Evolutionary conservation across 805 yeast genomes (phyloP).

Genomic region (Kluyveromyces siamensis): DNA sequence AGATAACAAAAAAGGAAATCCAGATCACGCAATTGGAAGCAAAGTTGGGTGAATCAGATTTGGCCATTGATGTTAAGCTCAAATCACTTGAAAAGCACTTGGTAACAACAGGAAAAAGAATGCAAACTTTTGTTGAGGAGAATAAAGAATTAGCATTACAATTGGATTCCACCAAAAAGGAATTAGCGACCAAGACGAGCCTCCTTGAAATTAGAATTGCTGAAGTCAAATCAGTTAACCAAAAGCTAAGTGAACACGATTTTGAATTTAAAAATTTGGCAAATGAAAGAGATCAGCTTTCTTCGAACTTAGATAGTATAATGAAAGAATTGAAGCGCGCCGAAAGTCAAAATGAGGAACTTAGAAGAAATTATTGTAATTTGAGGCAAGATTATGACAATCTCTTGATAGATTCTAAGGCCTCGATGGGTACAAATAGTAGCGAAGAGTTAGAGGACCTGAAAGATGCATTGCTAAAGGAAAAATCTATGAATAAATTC

Average conservation of each 20-base stretch:
- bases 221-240: constrained; percentile 26
- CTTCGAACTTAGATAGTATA: constrained; percentile 21
- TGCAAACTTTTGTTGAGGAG: constrained; percentile 34
- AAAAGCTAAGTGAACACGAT: constrained; percentile 19
- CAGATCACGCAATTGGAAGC: constrained; percentile 26
- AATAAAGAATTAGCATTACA: constrained; percentile 35
- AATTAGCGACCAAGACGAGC: constrained; percentile 29
- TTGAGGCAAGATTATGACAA: constrained; percentile 34
- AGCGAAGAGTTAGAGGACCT: constrained; percentile 31
- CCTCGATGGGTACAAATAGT: constrained; percentile 26
- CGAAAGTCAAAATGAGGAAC: constrained; percentile 18
- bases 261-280: constrained; percentile 20
- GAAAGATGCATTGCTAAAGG: constrained; percentile 34
- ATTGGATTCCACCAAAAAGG: constrained; percentile 30
- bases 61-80: constrained; percentile 30
- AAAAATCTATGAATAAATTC: constrained; percentile 23
- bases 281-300: constrained; percentile 25
- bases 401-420: constrained; percentile 23
- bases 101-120: constrained; percentile 28
- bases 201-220: constrained; percentile 30
- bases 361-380: constrained; percentile 25
- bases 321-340: constrained; percentile 20
- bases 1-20: constrained; percentile 23
- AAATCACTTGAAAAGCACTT: constrained; percentile 26
- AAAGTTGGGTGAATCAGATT: constrained; percentile 24